phyloP scores from a whole-genome alignment of 108 stramenopile genomes.

The Skeletonema menzelii region DNA sequence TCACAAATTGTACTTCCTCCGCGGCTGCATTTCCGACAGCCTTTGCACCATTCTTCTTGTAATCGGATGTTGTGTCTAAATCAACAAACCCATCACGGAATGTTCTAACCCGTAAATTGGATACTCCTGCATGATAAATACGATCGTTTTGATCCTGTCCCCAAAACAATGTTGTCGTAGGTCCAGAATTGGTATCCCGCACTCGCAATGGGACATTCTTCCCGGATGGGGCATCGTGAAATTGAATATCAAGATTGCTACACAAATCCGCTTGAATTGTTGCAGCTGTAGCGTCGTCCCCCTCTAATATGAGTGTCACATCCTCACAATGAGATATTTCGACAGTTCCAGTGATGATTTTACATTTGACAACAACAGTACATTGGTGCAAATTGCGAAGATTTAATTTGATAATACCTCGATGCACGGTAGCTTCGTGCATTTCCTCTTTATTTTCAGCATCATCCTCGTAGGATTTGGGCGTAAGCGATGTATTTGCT shows the following conservation, averaged over 20 bases:
- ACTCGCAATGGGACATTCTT: conserved; percentile 54
- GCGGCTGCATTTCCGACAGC: conserved; percentile 68
- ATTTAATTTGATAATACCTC: conserved; percentile 75
- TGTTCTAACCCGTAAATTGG: conserved; percentile 60
- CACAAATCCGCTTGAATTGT: conserved; percentile 88
- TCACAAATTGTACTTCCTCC: conserved; percentile 88
- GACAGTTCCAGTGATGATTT: conserved; percentile 84
- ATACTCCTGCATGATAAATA: conserved; percentile 86
- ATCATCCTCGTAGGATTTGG: conserved; percentile 74
- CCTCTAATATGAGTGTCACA: conserved; percentile 50
- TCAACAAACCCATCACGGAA: conserved; percentile 78
- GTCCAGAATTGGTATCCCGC: conserved; percentile 40
- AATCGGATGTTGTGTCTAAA: conserved; percentile 64
- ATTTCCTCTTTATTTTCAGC: conserved; percentile 61
- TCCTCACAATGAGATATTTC: conserved; percentile 81
- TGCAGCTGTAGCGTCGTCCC: conserved; percentile 73
- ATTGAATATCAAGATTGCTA: conserved; percentile 63
- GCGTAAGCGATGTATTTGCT: conserved; percentile 23
- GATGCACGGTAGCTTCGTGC: conserved; percentile 32
- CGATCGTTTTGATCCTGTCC: conserved; percentile 83
- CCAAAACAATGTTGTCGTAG: conserved; percentile 65
- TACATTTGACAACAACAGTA: conserved; percentile 78
- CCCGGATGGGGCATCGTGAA: conserved; percentile 74
- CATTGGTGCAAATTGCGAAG: conserved; percentile 77
- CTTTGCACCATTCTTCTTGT: conserved; percentile 69